phyloP scores from a whole-genome alignment of 257 asterid species.

The Gynochthodes officinalis region DNA sequence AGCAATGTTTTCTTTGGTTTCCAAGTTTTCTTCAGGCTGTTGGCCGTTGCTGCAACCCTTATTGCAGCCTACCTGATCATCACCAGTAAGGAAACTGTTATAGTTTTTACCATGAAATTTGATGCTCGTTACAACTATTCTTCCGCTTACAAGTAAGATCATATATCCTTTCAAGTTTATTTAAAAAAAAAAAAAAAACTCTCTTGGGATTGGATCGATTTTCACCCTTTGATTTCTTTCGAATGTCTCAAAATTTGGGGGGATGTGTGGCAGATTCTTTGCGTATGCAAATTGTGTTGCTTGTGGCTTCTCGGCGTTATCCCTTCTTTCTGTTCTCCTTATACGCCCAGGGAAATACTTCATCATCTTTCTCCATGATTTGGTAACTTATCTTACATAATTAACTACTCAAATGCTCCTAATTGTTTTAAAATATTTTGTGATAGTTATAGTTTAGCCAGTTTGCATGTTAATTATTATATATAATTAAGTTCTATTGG shows the following conservation, averaged over 20 bases:
- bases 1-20: slow-evolving; percentile 1
- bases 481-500: no score
- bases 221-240: neutral
- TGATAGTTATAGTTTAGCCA: no score
- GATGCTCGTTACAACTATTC: slow-evolving; percentile 55
- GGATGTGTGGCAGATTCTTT: slow-evolving; percentile 44
- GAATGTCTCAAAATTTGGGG: neutral
- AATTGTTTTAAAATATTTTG: no score
- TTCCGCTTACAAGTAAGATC: slow-evolving; percentile 47
- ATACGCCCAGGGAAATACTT: slow-evolving; percentile 28
- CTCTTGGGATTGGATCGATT: neutral
- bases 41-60: slow-evolving; percentile 34
- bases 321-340: slow-evolving; percentile 24
- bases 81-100: slow-evolving; percentile 36
- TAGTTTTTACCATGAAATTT: slow-evolving; percentile 31
- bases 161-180: no score
- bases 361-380: slow-evolving; percentile 56
- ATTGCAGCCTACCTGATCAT: slow-evolving; percentile 49
- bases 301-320: slow-evolving; percentile 32
- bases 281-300: slow-evolving; percentile 50
- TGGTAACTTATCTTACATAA: slow-evolving; percentile 44
- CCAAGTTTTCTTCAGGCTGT: slow-evolving; percentile 41
- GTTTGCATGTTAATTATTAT: no score
- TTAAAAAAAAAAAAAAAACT: neutral
- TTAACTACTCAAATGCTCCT: no score